Evolutionary conservation across 1,284 basidiomycete species (phyloP), one percentile per base, ranked within the genome.

Genomic region (Puccinia coronata): DNA sequence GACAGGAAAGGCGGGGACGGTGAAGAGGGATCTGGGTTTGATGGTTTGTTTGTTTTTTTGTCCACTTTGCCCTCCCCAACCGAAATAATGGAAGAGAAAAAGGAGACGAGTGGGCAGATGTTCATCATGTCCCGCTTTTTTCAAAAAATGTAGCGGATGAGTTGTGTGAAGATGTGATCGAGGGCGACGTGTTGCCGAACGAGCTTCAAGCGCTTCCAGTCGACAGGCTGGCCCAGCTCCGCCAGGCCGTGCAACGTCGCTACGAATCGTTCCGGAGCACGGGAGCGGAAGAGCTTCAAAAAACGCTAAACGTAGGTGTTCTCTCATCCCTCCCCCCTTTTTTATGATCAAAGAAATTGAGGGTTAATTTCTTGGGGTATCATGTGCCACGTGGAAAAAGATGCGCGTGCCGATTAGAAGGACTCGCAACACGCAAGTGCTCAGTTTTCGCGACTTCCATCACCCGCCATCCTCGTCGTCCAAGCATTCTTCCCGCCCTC

Each of bases 371-470:
- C n/a, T n/a, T n/a, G n/a, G n/a, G n/a, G n/a, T n/a, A n/a, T n/a
- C n/a, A n/a, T n/a, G n/a, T n/a, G n/a, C n/a, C n/a, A n/a, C n/a
- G n/a, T n/a, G n/a, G n/a, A n/a, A 51, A 6, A 28, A 72, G 43
- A 28, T 11, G 2, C 31, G 78, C 23, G 53, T 71, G 14, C 78
- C 78, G 36, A 16, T 65, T 16, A 57, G 78, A 25, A 57, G 53
- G 28, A 80, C 61, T 1, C 47, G 78, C 31, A 8, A 61, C 16
- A 41, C 73, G 3, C 67, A 70, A 23, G 36, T 43, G 6, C 34
- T 80, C 36, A 23, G 36, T 31, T 43, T 80, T 23, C 36, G 31
- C 11, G 78, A 80, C 47, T 79, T 70, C 39, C 63, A 79, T n/a
- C n/a, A n/a, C n/a, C n/a, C n/a, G n/a, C n/a, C n/a, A n/a, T n/a